These are phyloP conservation scores for Kluyveromyces sp. DNA, from an alignment of 1,139 yeast species.

Conservation along the genomic window DNA sequence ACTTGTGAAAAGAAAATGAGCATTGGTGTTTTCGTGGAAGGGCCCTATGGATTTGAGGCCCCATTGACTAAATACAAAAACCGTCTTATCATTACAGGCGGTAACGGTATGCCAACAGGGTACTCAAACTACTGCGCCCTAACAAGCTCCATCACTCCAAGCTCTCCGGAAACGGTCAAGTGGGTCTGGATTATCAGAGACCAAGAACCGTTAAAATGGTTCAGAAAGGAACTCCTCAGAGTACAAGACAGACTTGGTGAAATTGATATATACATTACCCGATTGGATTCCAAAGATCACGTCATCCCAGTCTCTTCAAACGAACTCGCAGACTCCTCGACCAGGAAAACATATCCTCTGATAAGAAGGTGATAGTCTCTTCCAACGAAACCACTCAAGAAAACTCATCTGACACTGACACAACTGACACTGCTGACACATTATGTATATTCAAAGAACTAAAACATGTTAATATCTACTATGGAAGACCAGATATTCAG, in stretches of 20 bases:
- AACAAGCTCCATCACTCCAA: slow-evolving; percentile 8
- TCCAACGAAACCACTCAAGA: too few relatives aligned
- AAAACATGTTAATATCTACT: slow-evolving; percentile 2
- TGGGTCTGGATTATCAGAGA: slow-evolving; percentile 45
- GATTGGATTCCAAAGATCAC: neutral
- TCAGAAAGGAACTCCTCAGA: slow-evolving; percentile 9
- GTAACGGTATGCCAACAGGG: slow-evolving; percentile 64
- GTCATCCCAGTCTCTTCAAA: neutral
- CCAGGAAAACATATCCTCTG: too few relatives aligned
- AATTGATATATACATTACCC: slow-evolving; percentile 11
- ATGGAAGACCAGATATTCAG: slow-evolving; percentile 6
- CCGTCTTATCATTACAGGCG: slow-evolving; percentile 52
- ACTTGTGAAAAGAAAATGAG: slow-evolving; percentile 14
- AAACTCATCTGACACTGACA: too few relatives aligned
- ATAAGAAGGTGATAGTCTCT: too few relatives aligned
- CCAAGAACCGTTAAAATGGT: slow-evolving; percentile 20
- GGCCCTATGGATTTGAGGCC: slow-evolving; percentile 50
- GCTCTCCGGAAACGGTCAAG: slow-evolving; percentile 28
- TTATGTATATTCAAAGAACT: neutral
- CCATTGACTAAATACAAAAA: slow-evolving; percentile 49
- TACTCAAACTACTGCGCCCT: slow-evolving; percentile 29
- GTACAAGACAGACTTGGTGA: slow-evolving; percentile 9
- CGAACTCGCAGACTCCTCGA: neutral
- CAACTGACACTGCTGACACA: too few relatives aligned
- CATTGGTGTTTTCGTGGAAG: slow-evolving; percentile 41